Percentiles rank a stretch among this genome's conserved stretches.
phyloP scores from a whole-genome alignment of 2,329 filamentous ascomycete genomes.

The Pseudocercospora eumusae region DNA sequence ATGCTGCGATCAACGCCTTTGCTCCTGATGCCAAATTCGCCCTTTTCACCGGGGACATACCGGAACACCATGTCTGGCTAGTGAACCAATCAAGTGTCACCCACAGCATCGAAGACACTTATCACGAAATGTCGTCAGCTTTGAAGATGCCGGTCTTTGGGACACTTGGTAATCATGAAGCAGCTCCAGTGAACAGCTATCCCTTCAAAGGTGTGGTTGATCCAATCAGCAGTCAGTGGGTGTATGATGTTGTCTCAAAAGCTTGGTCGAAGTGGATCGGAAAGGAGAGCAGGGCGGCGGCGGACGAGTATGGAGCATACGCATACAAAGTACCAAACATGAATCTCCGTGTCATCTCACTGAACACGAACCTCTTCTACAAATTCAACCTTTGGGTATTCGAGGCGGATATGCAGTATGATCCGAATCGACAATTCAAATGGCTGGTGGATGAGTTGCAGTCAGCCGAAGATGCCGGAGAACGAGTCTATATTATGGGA shows the following conservation, averaged over 20 bases:
- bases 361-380: conserved; percentile 64
- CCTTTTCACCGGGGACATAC: conserved; percentile 63
- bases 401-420: conserved; percentile 51
- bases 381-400: conserved; percentile 61
- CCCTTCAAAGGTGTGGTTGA: conserved; percentile 17
- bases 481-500: conserved; percentile 60
- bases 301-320: conserved; percentile 53
- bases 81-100: conserved; percentile 40
- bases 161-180: conserved; percentile 61
- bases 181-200: conserved; percentile 35
- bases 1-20: conserved; percentile 44
- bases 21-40: conserved; percentile 51
- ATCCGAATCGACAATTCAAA: conserved; percentile 55
- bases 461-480: conserved; percentile 53
- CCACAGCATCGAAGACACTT: conserved; percentile 49
- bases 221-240: conserved; percentile 49
- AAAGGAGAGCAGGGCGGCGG: conserved; percentile 39
- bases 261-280: conserved; percentile 55
- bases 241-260: conserved; percentile 53
- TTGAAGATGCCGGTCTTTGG: conserved; percentile 52
- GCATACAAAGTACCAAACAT: conserved; percentile 48
- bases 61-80: conserved; percentile 53
- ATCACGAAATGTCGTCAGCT: conserved; percentile 47
- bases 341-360: conserved; percentile 57
- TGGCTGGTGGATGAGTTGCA: conserved; percentile 59